A percentile compares a stretch with the other conserved stretches of the same genome.
Conservation (phyloP, 139 green algal genomes). For the Mychonastes homosphaera region DNA sequence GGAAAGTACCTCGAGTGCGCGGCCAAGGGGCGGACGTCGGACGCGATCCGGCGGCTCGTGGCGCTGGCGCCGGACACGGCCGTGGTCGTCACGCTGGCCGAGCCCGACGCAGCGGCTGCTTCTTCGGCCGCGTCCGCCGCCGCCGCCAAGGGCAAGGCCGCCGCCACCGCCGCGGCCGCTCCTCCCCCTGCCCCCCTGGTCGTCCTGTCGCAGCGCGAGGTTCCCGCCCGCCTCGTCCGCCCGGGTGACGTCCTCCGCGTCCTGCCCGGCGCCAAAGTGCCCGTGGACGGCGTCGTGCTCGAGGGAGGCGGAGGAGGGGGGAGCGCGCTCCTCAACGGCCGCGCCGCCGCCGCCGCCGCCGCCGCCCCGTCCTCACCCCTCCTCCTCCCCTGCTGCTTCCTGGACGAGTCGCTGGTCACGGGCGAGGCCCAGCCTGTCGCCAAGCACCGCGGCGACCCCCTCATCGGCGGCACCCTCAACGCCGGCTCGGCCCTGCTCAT, state of each 20-base stretch:
- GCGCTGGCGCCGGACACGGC: conserved; percentile 61
- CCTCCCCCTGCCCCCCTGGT: too few species aligned
- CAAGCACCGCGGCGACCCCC: conserved; percentile 52
- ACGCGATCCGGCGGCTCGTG: conserved; percentile 70
- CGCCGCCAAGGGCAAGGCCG: too few species aligned
- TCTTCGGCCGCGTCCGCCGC: not conserved
- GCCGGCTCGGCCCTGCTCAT: conserved; percentile 29
- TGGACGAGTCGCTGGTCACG: conserved; percentile 84
- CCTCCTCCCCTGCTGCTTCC: too few species aligned
- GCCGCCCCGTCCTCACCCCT: too few species aligned
- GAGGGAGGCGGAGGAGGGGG: too few species aligned
- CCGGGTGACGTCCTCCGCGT: conserved; percentile 56
- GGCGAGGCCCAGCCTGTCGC: conserved; percentile 58
- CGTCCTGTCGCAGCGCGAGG: too few species aligned
- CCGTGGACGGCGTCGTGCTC: conserved; percentile 64
- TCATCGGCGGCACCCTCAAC: conserved; percentile 92
- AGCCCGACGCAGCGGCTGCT: not conserved
- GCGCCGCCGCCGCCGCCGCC: too few species aligned
- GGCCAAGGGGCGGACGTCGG: conserved; percentile 56
- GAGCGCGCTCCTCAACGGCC: too few species aligned
- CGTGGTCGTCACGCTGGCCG: too few species aligned
- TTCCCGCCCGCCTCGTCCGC: conserved; percentile 51
- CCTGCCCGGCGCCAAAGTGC: conserved; percentile 50
- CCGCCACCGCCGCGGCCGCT: too few species aligned
- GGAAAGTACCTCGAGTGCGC: conserved; percentile 79